Evolutionary conservation across 225 moss, liverwort and hornwort genomes (phyloP).

Genomic region (Takakia lepidozioides): DNA sequence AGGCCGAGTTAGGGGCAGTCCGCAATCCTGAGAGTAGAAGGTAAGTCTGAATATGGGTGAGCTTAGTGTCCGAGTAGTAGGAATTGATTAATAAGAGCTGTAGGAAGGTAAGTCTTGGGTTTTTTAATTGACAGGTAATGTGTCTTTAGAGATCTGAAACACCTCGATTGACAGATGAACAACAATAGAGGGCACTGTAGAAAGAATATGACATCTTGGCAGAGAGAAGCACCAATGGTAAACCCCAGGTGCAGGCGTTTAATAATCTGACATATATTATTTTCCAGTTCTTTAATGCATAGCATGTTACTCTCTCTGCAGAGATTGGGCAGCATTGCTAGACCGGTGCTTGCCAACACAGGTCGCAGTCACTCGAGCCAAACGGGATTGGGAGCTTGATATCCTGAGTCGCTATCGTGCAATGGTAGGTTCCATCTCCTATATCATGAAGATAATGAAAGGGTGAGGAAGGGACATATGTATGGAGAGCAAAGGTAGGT

Average conservation of each 20-base stretch:
- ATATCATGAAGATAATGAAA: neutral
- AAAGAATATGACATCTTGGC: too few species aligned
- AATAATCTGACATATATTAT: too few species aligned
- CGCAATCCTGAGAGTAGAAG: constrained; percentile 66
- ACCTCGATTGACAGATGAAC: neutral
- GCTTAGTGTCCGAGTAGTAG: too few species aligned
- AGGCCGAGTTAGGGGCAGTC: constrained; percentile 75
- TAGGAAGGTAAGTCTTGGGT: too few species aligned
- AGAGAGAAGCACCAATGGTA: too few species aligned
- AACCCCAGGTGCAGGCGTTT: too few species aligned
- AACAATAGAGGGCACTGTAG: too few species aligned
- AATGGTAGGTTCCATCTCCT: constrained; percentile 35
- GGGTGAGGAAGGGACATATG: neutral
- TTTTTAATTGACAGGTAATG: too few species aligned
- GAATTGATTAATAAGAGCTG: too few species aligned
- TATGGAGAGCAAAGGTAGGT: neutral
- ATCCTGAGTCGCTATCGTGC: constrained; percentile 73
- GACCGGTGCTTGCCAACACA: constrained; percentile 88
- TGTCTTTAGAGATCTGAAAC: too few species aligned
- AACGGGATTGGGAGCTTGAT: constrained; percentile 96
- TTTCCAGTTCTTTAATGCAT: neutral
- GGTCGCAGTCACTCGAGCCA: constrained; percentile 74
- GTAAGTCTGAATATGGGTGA: constrained; percentile 32
- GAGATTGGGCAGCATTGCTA: constrained; percentile 88
- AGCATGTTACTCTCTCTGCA: constrained; percentile 9